Evolutionary conservation across 129 eudicot genomes (phyloP).

Genomic region (Calendula officinalis): DNA sequence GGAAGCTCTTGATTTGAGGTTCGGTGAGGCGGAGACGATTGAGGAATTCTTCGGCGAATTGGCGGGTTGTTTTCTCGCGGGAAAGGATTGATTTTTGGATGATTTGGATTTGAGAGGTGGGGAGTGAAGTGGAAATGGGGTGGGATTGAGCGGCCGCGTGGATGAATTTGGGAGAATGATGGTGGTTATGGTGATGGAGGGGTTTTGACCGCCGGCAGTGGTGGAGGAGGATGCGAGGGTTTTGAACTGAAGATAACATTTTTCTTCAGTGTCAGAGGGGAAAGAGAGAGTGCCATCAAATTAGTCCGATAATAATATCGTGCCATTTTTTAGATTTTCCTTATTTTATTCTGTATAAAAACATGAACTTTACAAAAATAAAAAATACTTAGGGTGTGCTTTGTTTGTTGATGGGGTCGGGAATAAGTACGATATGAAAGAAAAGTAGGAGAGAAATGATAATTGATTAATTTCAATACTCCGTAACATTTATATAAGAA

Average conservation of each 20-base stretch:
- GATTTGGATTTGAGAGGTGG: constrained; percentile 51
- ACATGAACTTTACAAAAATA: no score
- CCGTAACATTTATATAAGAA: no score
- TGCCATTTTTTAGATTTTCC: no score
- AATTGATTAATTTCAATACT: no score
- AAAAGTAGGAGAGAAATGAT: no score
- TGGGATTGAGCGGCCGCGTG: constrained; percentile 30
- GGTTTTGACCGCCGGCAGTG: constrained; percentile 38
- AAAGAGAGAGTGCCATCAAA: constrained; percentile 4
- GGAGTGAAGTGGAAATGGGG: constrained; percentile 41
- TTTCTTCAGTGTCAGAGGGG: constrained; percentile 5
- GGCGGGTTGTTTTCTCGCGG: constrained; percentile 67
- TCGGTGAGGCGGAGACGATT: constrained; percentile 68
- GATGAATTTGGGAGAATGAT: constrained; percentile 22
- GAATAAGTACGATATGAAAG: no score
- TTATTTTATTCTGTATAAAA: no score
- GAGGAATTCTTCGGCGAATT: constrained; percentile 62
- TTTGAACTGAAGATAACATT: constrained; percentile 70
- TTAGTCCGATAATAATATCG: background rate
- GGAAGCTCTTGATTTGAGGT: constrained; percentile 75
- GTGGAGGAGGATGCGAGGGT: constrained; percentile 59
- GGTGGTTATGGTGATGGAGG: constrained; percentile 3
- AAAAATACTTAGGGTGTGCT: no score
- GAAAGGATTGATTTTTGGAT: constrained; percentile 73
- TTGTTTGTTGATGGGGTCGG: no score